A percentile compares a stretch with the other conserved stretches of the same genome.
Evolutionary conservation across 2,329 filamentous ascomycete genomes (phyloP).

Genomic region (Clonostachys byssicola): DNA sequence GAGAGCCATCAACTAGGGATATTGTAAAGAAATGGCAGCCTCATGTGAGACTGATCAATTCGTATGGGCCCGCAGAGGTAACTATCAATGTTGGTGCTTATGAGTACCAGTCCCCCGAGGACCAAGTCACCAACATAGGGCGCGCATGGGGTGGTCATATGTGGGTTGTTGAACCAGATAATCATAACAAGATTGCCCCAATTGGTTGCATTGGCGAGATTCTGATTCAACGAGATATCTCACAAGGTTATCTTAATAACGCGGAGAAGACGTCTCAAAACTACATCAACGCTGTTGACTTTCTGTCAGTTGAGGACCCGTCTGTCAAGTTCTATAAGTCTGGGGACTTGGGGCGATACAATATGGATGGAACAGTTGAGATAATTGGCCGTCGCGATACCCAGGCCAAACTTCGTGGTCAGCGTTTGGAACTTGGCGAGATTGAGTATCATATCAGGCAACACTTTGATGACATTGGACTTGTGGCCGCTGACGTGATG

Average conservation of each 20-base stretch:
- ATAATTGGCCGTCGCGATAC: slow-evolving; percentile 47
- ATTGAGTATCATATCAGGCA: slow-evolving; percentile 8
- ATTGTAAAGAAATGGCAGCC: slow-evolving; percentile 21
- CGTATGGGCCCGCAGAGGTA: slow-evolving; percentile 4
- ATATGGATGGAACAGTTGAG: slow-evolving; percentile 17
- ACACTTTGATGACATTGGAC: slow-evolving; percentile 5
- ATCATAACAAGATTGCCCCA: slow-evolving; percentile 28
- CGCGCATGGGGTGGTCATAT: slow-evolving; percentile 1
- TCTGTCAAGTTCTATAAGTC: slow-evolving; percentile 7
- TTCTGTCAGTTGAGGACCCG: background rate
- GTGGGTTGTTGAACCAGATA: slow-evolving; percentile 35
- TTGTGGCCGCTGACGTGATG: slow-evolving; percentile 22
- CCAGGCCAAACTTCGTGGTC: slow-evolving; percentile 56
- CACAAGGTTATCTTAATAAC: slow-evolving; percentile 40
- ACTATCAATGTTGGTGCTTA: slow-evolving; percentile 12
- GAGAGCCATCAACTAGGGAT: slow-evolving; percentile 38
- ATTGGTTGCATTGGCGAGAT: slow-evolving; percentile 37
- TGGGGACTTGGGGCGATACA: slow-evolving; percentile 18
- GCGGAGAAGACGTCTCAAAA: slow-evolving; percentile 14
- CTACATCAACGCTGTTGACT: slow-evolving; percentile 1
- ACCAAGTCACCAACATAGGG: slow-evolving; percentile 1
- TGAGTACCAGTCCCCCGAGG: slow-evolving; percentile 17
- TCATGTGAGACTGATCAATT: slow-evolving; percentile 11
- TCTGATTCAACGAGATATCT: slow-evolving; percentile 29
- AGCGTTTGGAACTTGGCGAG: slow-evolving; percentile 43